Percentiles rank a stretch among this genome's conserved stretches.
Conservation (phyloP, 345 rosid species). For the Populus pruinosa region DNA sequence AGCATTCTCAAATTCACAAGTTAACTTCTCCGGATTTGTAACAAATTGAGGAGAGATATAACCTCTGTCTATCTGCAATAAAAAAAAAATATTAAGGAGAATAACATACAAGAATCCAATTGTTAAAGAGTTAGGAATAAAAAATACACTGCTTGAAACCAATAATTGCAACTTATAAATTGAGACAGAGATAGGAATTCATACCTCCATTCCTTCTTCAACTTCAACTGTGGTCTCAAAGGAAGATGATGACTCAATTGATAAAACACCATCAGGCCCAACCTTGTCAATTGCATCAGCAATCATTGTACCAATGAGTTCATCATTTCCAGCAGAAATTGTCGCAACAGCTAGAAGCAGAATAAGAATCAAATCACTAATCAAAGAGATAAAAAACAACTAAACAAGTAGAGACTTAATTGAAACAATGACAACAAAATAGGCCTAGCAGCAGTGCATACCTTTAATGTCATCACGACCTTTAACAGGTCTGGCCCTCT, state of each 20-base stretch:
- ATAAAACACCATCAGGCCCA: constrained; percentile 98
- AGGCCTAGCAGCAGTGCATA: constrained; percentile 9
- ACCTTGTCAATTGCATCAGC: constrained; percentile 99
- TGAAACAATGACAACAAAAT: background rate
- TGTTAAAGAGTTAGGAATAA: background rate
- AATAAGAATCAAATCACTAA: background rate
- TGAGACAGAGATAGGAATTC: background rate
- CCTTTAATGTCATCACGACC: constrained; percentile 91
- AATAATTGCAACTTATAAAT: background rate
- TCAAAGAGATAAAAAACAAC: background rate
- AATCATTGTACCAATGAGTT: constrained; percentile 86
- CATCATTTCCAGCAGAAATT: constrained; percentile 96
- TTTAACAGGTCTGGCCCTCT: constrained; percentile 76
- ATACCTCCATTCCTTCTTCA: constrained; percentile 98
- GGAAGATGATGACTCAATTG: constrained; percentile 96
- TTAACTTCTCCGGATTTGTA: constrained; percentile 82
- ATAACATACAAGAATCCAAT: background rate
- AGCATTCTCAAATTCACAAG: constrained; percentile 93
- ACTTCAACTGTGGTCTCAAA: constrained; percentile 95
- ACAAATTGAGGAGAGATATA: constrained; percentile 95
- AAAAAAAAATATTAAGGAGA: background rate
- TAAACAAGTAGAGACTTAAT: background rate
- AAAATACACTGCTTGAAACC: background rate
- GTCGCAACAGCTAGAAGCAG: constrained; percentile 68
- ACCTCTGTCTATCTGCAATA: constrained; percentile 84